Evolutionary conservation across 106 monocot species (phyloP).

Genomic region (Posidonia australis): DNA sequence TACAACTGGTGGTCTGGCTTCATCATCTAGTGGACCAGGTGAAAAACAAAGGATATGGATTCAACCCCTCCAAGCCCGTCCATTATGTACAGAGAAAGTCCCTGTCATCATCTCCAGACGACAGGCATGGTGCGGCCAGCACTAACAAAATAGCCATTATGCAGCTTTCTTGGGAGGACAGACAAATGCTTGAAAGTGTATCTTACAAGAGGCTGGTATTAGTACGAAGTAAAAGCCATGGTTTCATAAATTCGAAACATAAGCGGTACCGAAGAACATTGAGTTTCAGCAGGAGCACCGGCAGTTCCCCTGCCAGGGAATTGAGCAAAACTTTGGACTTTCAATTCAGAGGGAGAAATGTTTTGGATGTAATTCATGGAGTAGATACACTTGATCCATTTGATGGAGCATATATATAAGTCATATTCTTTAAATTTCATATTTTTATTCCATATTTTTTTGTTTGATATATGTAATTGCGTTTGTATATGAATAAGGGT

Average conservation of each 20-base stretch:
- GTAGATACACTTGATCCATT: slow-evolving; percentile 23
- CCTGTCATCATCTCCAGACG: neutral
- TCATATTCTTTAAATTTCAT: neutral
- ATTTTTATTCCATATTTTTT: neutral
- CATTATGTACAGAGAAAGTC: slow-evolving; percentile 5
- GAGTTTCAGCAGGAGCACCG: slow-evolving; percentile 38
- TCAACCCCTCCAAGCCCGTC: slow-evolving; percentile 23
- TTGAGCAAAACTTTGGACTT: slow-evolving; percentile 6
- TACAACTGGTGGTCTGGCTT: slow-evolving; percentile 68
- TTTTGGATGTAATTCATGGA: slow-evolving; percentile 61
- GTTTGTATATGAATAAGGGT: neutral
- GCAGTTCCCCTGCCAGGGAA: slow-evolving; percentile 40
- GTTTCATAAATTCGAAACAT: slow-evolving; percentile 4
- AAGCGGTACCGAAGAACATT: neutral
- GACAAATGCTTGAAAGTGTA: slow-evolving; percentile 30
- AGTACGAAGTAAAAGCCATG: slow-evolving; percentile 59
- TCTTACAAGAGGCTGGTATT: slow-evolving; percentile 12
- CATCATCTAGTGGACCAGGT: slow-evolving; percentile 64
- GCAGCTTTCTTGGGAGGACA: slow-evolving; percentile 48
- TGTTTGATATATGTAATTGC: slow-evolving; percentile 6
- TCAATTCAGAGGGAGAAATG: slow-evolving; percentile 20
- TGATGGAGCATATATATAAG: neutral
- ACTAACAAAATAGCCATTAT: neutral
- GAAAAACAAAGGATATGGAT: slow-evolving; percentile 32
- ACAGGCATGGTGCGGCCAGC: neutral